Base-by-base conservation (phyloP, 75 land plant genomes). In the Azolla pinnata region DNA sequence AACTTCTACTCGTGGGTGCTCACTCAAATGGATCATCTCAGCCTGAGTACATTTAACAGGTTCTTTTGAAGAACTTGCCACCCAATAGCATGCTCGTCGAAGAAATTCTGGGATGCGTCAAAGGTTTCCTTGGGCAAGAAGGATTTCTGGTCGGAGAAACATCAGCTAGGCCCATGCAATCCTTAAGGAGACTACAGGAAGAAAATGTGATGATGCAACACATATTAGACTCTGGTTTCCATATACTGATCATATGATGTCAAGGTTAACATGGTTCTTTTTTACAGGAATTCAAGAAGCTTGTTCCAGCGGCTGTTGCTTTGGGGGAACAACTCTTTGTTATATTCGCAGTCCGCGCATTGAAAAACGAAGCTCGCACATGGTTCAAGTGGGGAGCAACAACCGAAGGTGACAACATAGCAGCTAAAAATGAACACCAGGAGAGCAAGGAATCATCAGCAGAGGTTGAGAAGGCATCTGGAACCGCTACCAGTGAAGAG, bases 311-410 rank as follows among this genome's bases (percentile, higher is more conserved):
- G 8, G 48, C 87, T 19, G 47, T 84, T 33, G 83, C 97, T 31
- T 53, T 91, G 24, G 78, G 79, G 31, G 97, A 91, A 52, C 97
- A 91, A 60, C 82, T 91, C 1, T 80, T 91, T 38, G 92, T 91
- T 54, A 79, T 90, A 44, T 87, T 91, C 58, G 69, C 83, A 12
- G 85, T 91, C 42, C 85, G 83, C 23, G 56, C 72, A 30, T 66
- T 91, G 60, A 57, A 88, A 24, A 77, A 67, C 56, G 74, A 78
- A 58, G 64, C 88, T 32, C 31, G 47, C 4, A 64, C 30, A 17
- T 65, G 25, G 60, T 30, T 44, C 3, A 25, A 12, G 3, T 27
- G 29, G 25, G 54, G 40, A 47, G 28, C 35, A 2, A 12, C 16
- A 21, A 65, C 44, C 32, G 2, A 57, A 1, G 27, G 57, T 19